Evolutionary conservation across 768 basidiomycete species (phyloP), one percentile per base, ranked within the genome.

Genomic region (Amanita pseudoporphyria): DNA sequence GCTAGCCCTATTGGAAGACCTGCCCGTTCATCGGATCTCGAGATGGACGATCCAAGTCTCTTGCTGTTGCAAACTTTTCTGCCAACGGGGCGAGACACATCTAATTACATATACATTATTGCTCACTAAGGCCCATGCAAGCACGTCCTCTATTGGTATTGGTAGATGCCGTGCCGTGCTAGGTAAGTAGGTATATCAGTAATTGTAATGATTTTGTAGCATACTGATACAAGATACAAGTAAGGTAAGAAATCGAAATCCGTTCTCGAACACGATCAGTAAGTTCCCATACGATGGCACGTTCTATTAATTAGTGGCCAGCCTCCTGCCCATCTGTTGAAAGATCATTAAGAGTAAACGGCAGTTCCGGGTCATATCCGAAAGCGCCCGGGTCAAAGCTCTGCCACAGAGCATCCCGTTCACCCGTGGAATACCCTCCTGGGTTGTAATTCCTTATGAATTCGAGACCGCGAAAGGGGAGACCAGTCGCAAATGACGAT

Each of bases 391-490:
- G 72, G 61, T 89, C 88, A 58, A 87, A 84, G 58, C 76, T 77
- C 55, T 74, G 74, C 76, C 77, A 79, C 31, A 77, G 60, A 12
- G 69, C 65, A 58, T 78, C 74, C 54, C 73, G 75, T 51, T 77
- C 76, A 46, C 64, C 68, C 16, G 65, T 57, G 19, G 64, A 63
- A 62, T 74, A 77, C 31, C 72, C 71, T 53, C 71, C 70, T 62
- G 74, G 73, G 45, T 79, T 73, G 60, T 84, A 89, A 58, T 87
- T 89, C 57, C 84, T 79, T 58, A 92, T 82, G 57, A 78, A 92
- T 57, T 92, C 89, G 28, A 91, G 71, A 9, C 87, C 89, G 26
- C 79, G 75, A 71, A 91, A 92, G 1, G 87, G 89, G n/a, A 90
- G 70, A 33, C 86, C 86, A 19, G 81, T 72, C 7, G 81, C 70